These are phyloP conservation scores for Hirsutella rhossiliensis DNA, from an alignment of 2,329 filamentous ascomycete genomes.

Conservation along the genomic window DNA sequence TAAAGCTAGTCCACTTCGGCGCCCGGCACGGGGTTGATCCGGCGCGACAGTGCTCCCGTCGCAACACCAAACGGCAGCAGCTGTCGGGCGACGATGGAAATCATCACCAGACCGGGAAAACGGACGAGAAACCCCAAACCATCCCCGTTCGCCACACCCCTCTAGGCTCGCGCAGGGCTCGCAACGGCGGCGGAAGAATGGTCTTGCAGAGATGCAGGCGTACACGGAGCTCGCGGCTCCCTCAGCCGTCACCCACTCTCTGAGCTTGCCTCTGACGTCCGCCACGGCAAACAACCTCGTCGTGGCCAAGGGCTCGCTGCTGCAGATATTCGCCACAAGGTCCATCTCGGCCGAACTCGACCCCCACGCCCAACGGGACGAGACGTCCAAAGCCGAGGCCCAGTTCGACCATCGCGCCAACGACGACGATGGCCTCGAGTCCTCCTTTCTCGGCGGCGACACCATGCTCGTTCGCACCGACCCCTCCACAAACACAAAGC, in stretches of 20 bases:
- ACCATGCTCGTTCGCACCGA: constrained; percentile 49
- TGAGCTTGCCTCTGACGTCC: constrained; percentile 67
- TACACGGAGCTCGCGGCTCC: constrained; percentile 93
- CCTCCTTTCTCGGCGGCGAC: constrained; percentile 55
- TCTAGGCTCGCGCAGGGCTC: neutral
- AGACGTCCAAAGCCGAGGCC: constrained; percentile 27
- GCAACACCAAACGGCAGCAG: constrained; percentile 3
- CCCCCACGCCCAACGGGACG: constrained; percentile 21
- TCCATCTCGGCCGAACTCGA: constrained; percentile 53
- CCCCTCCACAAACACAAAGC: constrained; percentile 56
- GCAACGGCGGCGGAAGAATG: constrained; percentile 15
- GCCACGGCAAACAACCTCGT: constrained; percentile 71
- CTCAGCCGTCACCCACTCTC: constrained; percentile 82
- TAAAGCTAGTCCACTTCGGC: too few relatives aligned
- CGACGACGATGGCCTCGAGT: constrained; percentile 52
- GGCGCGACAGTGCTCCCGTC: constrained; percentile 1
- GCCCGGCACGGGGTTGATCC: constrained; percentile 11
- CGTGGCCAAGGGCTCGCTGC: constrained; percentile 81
- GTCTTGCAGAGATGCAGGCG: constrained; percentile 65
- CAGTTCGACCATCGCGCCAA: constrained; percentile 40
- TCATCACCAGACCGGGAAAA: too few relatives aligned
- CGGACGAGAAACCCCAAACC: too few relatives aligned
- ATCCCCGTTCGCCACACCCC: neutral
- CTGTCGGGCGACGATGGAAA: neutral
- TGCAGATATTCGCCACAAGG: constrained; percentile 79